Evolutionary conservation across 345 rosid genomes (phyloP), one percentile per base, ranked within the genome.

Genomic region (Dimocarpus longan): DNA sequence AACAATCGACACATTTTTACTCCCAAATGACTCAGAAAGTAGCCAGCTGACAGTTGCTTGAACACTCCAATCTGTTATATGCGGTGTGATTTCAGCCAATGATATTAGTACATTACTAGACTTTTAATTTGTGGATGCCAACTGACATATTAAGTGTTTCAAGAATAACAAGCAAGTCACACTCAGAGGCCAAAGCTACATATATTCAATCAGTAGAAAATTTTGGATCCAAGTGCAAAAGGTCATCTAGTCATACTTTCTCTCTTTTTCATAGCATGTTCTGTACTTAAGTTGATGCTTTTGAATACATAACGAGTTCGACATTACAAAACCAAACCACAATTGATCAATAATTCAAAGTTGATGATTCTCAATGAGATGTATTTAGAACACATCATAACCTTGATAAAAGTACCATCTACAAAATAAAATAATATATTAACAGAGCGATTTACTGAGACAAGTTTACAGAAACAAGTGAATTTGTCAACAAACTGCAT

Each of bases 31-130:
- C 80, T 80, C 75, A 15, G 86, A 84, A 22, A 89, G 86, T 56
- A 89, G 75, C 90, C 87, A 89, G 80, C 91, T 89, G 37, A 87
- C 87, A 24, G 81, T 85, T 44, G 91, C 90, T 78, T 89, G 91
- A 77, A 89, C 88, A 68, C 91, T 87, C 90, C 90, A 87, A 81
- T 89, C 91, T 88, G 81, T 28, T 80, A 18, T 62, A 40, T 66
- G 78, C 21, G 68, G 44, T 2, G 28, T 66, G 67, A 62, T 13
- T 64, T 57, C n/a, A 79, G 77, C 56, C 57, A 78, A 74, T 46
- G 39, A 54, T 32, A 76, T 37, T 12, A n/a, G 32, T 63, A 64
- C 26, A 6, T 6, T 32, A 18, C 9, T 19, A 10, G 5, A 3
- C 22, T 26, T 10, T 6, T 40, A 6, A 1, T 39, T 73, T 66